Conservation (phyloP, 768 basidiomycete species). For the Candolleomyces efflorescens region DNA sequence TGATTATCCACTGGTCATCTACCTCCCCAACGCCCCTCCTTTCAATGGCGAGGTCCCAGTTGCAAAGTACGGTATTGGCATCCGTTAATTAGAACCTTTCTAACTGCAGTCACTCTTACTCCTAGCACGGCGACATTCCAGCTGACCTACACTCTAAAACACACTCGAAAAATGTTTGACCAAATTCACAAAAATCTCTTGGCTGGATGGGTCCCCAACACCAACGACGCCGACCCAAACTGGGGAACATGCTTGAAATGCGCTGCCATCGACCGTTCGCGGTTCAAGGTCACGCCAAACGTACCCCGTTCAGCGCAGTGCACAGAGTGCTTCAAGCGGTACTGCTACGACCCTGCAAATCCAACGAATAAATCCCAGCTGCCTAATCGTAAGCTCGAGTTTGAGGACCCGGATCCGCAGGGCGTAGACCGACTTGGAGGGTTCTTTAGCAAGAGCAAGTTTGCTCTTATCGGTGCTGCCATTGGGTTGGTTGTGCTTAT, state of each 20-base stretch:
- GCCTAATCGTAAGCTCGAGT: slow-evolving; percentile 40
- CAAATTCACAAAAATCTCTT: slow-evolving; percentile 54
- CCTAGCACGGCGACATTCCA: slow-evolving; percentile 53
- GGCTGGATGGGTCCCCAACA: slow-evolving; percentile 57
- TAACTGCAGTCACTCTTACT: background rate
- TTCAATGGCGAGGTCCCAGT: slow-evolving; percentile 55
- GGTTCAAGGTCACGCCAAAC: slow-evolving; percentile 32
- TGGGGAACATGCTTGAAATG: slow-evolving; percentile 68
- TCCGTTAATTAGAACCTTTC: background rate
- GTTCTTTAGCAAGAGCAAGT: slow-evolving; percentile 44
- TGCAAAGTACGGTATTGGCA: slow-evolving; percentile 45
- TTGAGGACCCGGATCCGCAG: slow-evolving; percentile 53
- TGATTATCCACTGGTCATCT: slow-evolving; percentile 66
- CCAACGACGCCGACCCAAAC: slow-evolving; percentile 56
- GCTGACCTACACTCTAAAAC: slow-evolving; percentile 53
- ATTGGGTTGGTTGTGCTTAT: slow-evolving; percentile 39
- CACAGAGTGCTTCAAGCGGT: slow-evolving; percentile 46
- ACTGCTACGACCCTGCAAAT: slow-evolving; percentile 48
- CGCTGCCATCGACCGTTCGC: slow-evolving; percentile 50
- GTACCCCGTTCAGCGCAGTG: slow-evolving; percentile 37
- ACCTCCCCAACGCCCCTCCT: slow-evolving; percentile 76
- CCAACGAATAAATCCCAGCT: slow-evolving; percentile 38
- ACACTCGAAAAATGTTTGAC: slow-evolving; percentile 54
- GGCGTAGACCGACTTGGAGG: slow-evolving; percentile 36
- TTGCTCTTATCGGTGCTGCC: slow-evolving; percentile 43